phyloP scores from a whole-genome alignment of 2,329 filamentous ascomycete genomes.

The Emergomyces orientalis region DNA sequence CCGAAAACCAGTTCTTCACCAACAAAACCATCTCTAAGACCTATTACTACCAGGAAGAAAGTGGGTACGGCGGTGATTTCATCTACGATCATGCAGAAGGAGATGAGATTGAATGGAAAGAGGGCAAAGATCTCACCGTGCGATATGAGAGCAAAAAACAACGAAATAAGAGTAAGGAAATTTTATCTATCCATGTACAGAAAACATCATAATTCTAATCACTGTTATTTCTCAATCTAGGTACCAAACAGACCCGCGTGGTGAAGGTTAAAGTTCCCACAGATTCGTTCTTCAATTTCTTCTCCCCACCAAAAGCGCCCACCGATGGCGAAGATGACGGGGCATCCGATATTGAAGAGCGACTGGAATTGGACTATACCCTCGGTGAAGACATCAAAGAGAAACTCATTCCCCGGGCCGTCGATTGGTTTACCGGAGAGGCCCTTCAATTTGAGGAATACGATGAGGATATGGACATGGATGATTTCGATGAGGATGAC shows the following conservation, averaged over 20 bases:
- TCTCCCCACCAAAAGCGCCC: conserved; percentile 85
- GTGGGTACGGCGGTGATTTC: conserved; percentile 95
- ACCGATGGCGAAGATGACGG: conserved; percentile 60
- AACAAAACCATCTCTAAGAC: conserved; percentile 98
- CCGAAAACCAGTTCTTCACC: conserved; percentile 90
- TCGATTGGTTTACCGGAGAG: conserved; percentile 99
- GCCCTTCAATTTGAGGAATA: conserved; percentile 93
- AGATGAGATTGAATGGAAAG: conserved; percentile 95
- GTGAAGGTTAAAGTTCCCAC: conserved; percentile 99
- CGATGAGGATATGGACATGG: conserved; percentile 73
- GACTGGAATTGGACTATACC: conserved; percentile 96
- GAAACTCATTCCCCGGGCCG: conserved; percentile 95
- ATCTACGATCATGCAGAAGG: conserved; percentile 99
- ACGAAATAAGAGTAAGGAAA: conserved; percentile 89
- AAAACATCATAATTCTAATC: not conserved
- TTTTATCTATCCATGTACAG: not conserved
- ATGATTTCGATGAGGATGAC: conserved; percentile 79
- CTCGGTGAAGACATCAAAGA: conserved; percentile 99
- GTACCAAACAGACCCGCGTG: conserved; percentile 97
- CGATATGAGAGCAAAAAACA: conserved; percentile 99
- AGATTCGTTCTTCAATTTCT: conserved; percentile 99
- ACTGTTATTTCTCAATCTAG: conserved; percentile 41
- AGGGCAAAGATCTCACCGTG: conserved; percentile 85
- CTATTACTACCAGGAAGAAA: conserved; percentile 98
- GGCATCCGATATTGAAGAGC: conserved; percentile 88